Base-by-base conservation (phyloP, 2,329 filamentous ascomycete genomes). In the Trichophyton schoenleinii region DNA sequence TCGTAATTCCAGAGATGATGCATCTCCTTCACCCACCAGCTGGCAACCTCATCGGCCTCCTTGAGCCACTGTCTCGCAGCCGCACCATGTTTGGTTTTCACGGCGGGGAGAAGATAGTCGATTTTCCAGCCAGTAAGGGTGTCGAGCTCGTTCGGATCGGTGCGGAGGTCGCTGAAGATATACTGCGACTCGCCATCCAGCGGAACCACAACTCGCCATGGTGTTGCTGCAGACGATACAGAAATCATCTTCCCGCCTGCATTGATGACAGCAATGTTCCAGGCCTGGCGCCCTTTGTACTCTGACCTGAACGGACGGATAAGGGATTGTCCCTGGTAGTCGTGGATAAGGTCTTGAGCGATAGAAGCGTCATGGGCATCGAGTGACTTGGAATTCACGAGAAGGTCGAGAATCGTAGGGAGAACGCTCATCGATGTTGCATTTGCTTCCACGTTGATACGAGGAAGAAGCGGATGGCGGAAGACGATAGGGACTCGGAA, bases 221-320 rank as follows among this genome's bases (percentile, higher is more conserved):
- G 75, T 95, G 90, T 66, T 89, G 85, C 92, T 91, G 97, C 64
- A 80, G 81, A 1, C 89, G 85, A 72, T 91, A 85, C 64, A 81
- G 78, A 59, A 82, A 79, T 72, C 88, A 87, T 65, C 64, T 69
- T 31, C 64, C 71, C 36, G 62, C 64, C 71, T 70, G 73, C 52
- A 57, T 72, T 73, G 62, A 72, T 70, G 1, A 72, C 60, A 4
- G 68, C 70, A 25, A 73, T 66, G 53, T 72, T 72, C 71, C 71
- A 73, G 38, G 68, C 66, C 36, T 61, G 62, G 2, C 73, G 70
- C 5, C 71, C 70, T 55, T 71, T 69, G 18, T 73, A 67, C 13
- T 68, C 62, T 15, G 69, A 57, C 41, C 72, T 68, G 61, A 72
- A 75, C 0, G 75, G 74, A 7, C 77, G 73, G 58, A 79, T 72